Percentiles rank a stretch among this genome's conserved stretches.
These are phyloP conservation scores for Mortierella claussenii DNA, from an alignment of 192 early-diverging fungal species.

Conservation along the genomic window DNA sequence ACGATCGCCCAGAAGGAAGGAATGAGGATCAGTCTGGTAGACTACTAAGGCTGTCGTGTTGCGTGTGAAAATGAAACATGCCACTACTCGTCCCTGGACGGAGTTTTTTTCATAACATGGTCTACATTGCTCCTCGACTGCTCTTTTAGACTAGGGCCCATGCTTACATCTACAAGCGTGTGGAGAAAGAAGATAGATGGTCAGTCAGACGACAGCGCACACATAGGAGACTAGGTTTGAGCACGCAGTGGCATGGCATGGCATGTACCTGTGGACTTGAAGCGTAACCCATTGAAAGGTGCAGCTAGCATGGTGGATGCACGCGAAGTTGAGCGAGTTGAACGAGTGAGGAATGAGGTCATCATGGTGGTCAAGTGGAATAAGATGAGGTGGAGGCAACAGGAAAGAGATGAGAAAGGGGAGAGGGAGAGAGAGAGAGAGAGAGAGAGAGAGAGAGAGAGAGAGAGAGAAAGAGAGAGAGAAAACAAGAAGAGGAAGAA, in stretches of 20 bases:
- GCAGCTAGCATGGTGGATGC: conserved; percentile 19
- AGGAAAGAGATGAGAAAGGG: neutral
- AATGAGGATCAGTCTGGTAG: neutral
- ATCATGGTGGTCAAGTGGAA: conserved; percentile 16
- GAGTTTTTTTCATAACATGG: no score
- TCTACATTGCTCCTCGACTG: no score
- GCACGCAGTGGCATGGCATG: neutral
- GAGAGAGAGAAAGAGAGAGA: neutral
- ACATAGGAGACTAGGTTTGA: neutral
- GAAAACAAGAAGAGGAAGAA: neutral
- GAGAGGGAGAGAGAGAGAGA: neutral
- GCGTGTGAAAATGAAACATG: no score
- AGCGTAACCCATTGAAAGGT: conserved; percentile 30
- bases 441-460: neutral
- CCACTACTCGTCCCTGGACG: no score
- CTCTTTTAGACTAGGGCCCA: no score
- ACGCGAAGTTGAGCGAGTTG: conserved; percentile 22
- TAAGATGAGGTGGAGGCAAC: neutral
- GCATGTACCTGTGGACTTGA: conserved; percentile 48
- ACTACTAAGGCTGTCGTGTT: neutral
- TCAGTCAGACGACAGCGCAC: no score
- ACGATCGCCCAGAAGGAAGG: neutral
- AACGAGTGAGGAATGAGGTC: conserved; percentile 51
- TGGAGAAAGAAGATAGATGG: conserved; percentile 5
- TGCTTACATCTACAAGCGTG: conserved; percentile 10